Evolutionary conservation across 768 basidiomycete species (phyloP).

Genomic region (Kwoniella sp.): DNA sequence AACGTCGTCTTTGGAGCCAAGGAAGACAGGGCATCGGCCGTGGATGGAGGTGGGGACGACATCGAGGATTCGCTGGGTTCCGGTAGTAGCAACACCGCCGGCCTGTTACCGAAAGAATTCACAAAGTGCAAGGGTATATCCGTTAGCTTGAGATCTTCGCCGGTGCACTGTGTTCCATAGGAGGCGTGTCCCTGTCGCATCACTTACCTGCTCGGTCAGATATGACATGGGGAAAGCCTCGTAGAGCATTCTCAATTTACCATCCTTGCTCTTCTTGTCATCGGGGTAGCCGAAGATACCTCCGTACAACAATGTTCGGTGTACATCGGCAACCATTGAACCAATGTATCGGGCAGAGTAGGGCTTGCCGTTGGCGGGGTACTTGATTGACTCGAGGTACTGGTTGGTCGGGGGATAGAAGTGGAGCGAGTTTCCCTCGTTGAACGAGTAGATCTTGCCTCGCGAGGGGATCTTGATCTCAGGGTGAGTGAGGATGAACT

Average conservation of each 20-base stretch:
- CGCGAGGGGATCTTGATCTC: constrained; percentile 90
- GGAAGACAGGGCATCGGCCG: constrained; percentile 87
- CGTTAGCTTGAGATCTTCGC: too few relatives aligned
- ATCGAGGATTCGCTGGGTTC: constrained; percentile 88
- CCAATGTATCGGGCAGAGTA: constrained; percentile 72
- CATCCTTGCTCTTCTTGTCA: constrained; percentile 92
- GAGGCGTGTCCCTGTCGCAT: too few relatives aligned
- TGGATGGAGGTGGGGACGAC: constrained; percentile 84
- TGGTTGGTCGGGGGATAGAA: constrained; percentile 85
- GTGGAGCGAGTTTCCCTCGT: constrained; percentile 96
- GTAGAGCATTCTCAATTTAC: constrained; percentile 87
- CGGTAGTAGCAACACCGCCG: constrained; percentile 94
- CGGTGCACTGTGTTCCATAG: background rate
- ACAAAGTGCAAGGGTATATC: constrained; percentile 3
- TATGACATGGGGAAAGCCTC: constrained; percentile 99
- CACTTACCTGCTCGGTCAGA: constrained; percentile 73
- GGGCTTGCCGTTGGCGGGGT: constrained; percentile 59
- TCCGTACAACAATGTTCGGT: constrained; percentile 88
- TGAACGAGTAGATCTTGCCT: constrained; percentile 99
- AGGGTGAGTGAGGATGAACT: constrained; percentile 98
- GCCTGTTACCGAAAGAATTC: constrained; percentile 63
- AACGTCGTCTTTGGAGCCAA: constrained; percentile 92
- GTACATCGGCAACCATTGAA: constrained; percentile 97
- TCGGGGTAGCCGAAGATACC: constrained; percentile 98
- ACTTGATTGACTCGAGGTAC: constrained; percentile 76